A percentile compares a stretch with the other conserved stretches of the same genome.
These are phyloP conservation scores for Talaromyces wortmannii DNA, from an alignment of 495 filamentous ascomycete genomes.

Conservation along the genomic window DNA sequence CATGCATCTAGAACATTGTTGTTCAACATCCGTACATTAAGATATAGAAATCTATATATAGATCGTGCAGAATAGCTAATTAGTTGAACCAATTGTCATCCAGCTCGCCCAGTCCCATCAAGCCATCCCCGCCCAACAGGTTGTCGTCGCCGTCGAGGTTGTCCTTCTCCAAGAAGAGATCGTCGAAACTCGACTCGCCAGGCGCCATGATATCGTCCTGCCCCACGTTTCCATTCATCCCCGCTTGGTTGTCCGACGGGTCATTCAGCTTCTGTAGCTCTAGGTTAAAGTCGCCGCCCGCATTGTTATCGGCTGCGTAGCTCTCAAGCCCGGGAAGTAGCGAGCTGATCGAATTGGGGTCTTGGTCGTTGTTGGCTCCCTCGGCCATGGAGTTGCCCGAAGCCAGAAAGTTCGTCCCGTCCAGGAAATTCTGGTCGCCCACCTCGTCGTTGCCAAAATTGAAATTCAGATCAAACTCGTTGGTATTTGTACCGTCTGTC, in stretches of 20 bases:
- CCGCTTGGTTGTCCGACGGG: neutral
- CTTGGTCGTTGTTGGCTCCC: constrained; percentile 10
- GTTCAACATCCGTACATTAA: no score
- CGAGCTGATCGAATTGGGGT: constrained; percentile 16
- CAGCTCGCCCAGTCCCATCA: constrained; percentile 38
- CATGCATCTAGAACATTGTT: no score
- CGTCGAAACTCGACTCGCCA: constrained; percentile 44
- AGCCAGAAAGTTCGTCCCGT: constrained; percentile 25
- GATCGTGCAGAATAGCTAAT: neutral
- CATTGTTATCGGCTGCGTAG: constrained; percentile 19
- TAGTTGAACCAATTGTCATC: constrained; percentile 37
- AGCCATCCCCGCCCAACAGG: constrained; percentile 29
- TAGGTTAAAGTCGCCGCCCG: constrained; percentile 35
- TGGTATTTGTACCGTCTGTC: constrained; percentile 18
- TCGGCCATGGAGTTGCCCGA: constrained; percentile 12
- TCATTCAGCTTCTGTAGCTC: constrained; percentile 24
- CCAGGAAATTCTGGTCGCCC: constrained; percentile 36
- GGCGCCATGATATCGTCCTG: constrained; percentile 35
- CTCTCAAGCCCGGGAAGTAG: constrained; percentile 22
- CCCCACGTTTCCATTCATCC: constrained; percentile 5
- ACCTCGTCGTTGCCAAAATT: constrained; percentile 40
- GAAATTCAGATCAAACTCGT: constrained; percentile 39
- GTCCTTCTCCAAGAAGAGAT: constrained; percentile 41
- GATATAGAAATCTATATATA: no score
- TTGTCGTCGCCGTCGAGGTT: constrained; percentile 28